phyloP scores from a whole-genome alignment of 352 stramenopile species.

The Phytophthora pluvialis region DNA sequence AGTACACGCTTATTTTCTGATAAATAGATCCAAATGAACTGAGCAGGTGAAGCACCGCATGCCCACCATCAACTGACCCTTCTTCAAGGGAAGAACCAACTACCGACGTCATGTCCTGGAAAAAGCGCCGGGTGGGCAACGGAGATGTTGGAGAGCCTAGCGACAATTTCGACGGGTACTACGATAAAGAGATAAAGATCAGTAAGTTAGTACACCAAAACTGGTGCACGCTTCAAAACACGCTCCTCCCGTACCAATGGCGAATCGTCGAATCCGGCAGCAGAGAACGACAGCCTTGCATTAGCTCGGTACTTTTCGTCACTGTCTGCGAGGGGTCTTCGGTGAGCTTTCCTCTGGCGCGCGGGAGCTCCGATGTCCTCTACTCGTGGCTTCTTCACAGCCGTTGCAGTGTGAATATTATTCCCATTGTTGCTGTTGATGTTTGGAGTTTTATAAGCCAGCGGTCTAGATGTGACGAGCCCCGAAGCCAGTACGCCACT shows the following conservation, averaged over 20 bases:
- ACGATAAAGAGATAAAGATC: constrained; percentile 5
- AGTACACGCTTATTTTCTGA: constrained; percentile 75
- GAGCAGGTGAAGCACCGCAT: constrained; percentile 64
- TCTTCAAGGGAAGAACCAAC: constrained; percentile 14
- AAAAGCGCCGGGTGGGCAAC: constrained; percentile 20
- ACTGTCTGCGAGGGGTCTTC: constrained; percentile 61
- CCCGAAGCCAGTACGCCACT: constrained; percentile 6
- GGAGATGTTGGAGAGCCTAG: constrained; percentile 29
- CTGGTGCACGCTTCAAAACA: not conserved
- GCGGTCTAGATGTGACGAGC: constrained; percentile 13
- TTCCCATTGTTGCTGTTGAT: constrained; percentile 22
- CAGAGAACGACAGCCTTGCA: constrained; percentile 69
- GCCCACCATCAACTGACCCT: constrained; percentile 15
- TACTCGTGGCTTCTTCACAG: constrained; percentile 66
- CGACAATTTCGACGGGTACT: constrained; percentile 33
- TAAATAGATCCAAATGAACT: constrained; percentile 79
- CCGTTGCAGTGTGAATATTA: constrained; percentile 35
- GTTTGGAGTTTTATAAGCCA: constrained; percentile 48
- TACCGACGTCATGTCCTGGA: constrained; percentile 29
- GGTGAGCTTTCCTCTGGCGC: constrained; percentile 54
- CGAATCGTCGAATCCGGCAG: constrained; percentile 55
- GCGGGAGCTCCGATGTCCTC: constrained; percentile 39
- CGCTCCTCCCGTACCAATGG: constrained; percentile 45
- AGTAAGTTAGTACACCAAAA: constrained; percentile 12
- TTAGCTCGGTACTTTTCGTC: constrained; percentile 59